Percentiles rank a stretch among this genome's conserved stretches.
These are phyloP conservation scores for Yamadazyma diospyri DNA, from an alignment of 1,139 yeast genomes.

Conservation along the genomic window DNA sequence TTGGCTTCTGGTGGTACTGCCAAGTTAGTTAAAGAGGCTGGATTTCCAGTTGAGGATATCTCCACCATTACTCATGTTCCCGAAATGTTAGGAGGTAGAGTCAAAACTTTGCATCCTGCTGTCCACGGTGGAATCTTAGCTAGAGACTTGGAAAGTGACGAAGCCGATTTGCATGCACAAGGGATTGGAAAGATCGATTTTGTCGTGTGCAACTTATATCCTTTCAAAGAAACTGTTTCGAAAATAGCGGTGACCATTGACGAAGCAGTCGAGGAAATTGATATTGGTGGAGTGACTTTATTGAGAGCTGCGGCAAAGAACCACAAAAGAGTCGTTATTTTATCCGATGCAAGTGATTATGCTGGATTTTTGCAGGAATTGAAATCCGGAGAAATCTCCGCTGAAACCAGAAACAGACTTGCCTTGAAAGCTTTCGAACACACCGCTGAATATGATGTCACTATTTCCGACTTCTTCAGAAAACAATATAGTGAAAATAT, in stretches of 20 bases:
- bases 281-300: conserved; percentile 96
- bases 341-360: conserved; percentile 92
- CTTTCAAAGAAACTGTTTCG: conserved; percentile 95
- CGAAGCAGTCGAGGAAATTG: conserved; percentile 98
- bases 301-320: conserved; percentile 98
- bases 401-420: conserved; percentile 70
- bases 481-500: conserved; percentile 90
- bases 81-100: conserved; percentile 98
- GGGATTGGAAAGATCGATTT: conserved; percentile 93
- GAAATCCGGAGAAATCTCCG: conserved; percentile 65
- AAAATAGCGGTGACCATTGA: conserved; percentile 93
- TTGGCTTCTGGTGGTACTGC: conserved; percentile 99
- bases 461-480: conserved; percentile 95
- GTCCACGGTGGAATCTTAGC: conserved; percentile 98
- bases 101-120: conserved; percentile 96
- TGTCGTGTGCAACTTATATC: conserved; percentile 96
- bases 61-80: conserved; percentile 96
- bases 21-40: conserved; percentile 89
- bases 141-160: conserved; percentile 86
- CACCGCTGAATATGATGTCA: conserved; percentile 95
- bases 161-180: conserved; percentile 79
- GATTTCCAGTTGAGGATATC: conserved; percentile 96
- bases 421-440: conserved; percentile 98
- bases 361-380: conserved; percentile 82
- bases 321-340: conserved; percentile 91